Percentiles rank a stretch among this genome's conserved stretches.
These are phyloP conservation scores for Lasiosphaeria miniovina DNA, from an alignment of 495 filamentous ascomycete species.

Conservation along the genomic window DNA sequence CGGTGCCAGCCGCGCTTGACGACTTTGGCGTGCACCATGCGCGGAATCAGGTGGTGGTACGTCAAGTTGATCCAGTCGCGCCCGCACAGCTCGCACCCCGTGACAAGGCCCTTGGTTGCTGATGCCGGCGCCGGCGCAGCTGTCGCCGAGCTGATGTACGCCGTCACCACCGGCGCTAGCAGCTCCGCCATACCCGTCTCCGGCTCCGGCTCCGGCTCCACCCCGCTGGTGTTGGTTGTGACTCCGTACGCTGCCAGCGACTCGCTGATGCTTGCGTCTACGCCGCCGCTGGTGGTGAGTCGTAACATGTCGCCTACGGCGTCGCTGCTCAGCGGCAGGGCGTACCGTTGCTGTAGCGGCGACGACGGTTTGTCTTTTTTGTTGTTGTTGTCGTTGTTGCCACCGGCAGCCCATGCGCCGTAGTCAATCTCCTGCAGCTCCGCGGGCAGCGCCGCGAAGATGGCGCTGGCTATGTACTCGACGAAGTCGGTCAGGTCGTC, in stretches of 20 bases:
- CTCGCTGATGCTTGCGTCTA: slow-evolving; percentile 55
- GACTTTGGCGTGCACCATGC: slow-evolving; percentile 72
- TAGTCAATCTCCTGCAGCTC: slow-evolving; percentile 61
- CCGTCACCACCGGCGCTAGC: slow-evolving; percentile 56
- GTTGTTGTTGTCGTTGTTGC: too few relatives aligned
- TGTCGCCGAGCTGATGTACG: slow-evolving; percentile 54
- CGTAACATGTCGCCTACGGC: slow-evolving; percentile 30
- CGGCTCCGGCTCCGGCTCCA: not conserved
- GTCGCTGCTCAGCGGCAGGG: slow-evolving; percentile 42
- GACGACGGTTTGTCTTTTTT: slow-evolving; percentile 28
- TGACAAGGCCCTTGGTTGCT: slow-evolving; percentile 44
- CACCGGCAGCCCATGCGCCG: slow-evolving; percentile 39
- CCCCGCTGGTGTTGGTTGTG: slow-evolving; percentile 30
- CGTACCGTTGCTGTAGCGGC: slow-evolving; percentile 47
- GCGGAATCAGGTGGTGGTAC: slow-evolving; percentile 84
- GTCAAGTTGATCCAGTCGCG: slow-evolving; percentile 72
- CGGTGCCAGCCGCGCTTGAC: slow-evolving; percentile 79
- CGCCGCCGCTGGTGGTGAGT: slow-evolving; percentile 15
- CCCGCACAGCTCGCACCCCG: slow-evolving; percentile 78
- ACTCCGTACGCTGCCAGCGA: slow-evolving; percentile 62
- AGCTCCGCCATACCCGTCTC: slow-evolving; percentile 45
- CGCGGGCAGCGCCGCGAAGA: slow-evolving; percentile 61
- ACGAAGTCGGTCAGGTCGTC: slow-evolving; percentile 74
- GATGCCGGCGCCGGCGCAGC: slow-evolving; percentile 60
- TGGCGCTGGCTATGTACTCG: slow-evolving; percentile 68